Evolutionary conservation across 129 eudicot species (phyloP), one percentile per base, ranked within the genome.

Genomic region (Lactuca sativa): DNA sequence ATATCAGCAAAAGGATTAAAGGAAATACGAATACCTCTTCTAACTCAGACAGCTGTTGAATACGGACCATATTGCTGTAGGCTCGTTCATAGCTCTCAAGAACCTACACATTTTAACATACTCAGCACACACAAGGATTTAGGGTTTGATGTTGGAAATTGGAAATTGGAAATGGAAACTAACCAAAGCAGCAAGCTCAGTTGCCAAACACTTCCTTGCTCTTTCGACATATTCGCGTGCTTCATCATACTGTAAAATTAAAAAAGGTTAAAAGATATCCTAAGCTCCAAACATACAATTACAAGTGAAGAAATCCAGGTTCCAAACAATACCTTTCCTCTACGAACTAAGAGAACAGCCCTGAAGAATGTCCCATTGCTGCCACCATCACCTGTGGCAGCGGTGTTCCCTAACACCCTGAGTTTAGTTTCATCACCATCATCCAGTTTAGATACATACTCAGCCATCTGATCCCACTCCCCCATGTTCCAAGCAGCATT

Each of bases 381-480:
- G 74, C 95, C 95, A 9, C 95, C 95, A 79, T 95, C 99, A 37
- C 97, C 95, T 16, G 91, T 85, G 44, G 95, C 92, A 16, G 96
- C 95, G 63, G 95, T 90, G 71, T 89, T 95, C 32, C 97, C 93
- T 79, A 95, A 72, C 43, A 86, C 95, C 64, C 93, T 82, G 25
- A 85, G 87, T 75, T 81, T 87, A 49, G 90, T 87, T 78, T 95
- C 99, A 78, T 95, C 97, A 40, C 99, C 97, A 85, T 95, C 99
- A 70, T 95, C 99, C 73, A 95, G 80, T 56, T 93, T 82, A 66
- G 95, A 85, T 54, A 90, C 96, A 55, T 95, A 95, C 71, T 95
- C 99, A 47, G 97, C 86, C 99, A 95, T 95, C 83, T 90, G 99
- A 76, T 95, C 99, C 99, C 99, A 95, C 83, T 95, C 99, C n/a